Evolutionary conservation across 352 stramenopile genomes (phyloP).

Genomic region (Pythium dissotocum): DNA sequence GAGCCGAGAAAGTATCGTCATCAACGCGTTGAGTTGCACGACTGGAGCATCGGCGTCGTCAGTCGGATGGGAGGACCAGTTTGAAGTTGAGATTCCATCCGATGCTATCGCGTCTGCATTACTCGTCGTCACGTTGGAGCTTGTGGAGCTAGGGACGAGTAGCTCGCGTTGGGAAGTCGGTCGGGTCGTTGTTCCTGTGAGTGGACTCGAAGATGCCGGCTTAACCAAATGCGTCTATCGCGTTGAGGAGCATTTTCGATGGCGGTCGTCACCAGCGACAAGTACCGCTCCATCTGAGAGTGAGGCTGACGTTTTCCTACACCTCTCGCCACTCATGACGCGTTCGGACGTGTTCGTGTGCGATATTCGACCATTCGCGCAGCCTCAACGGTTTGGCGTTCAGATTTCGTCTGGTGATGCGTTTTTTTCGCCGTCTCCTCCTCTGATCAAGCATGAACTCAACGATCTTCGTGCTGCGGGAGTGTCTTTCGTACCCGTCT

Average conservation of each 20-base stretch:
- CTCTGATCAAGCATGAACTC: neutral
- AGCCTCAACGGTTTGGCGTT: constrained; percentile 42
- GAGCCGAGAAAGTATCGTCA: constrained; percentile 46
- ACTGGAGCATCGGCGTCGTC: constrained; percentile 14
- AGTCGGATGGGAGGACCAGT: constrained; percentile 69
- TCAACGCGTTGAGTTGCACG: constrained; percentile 29
- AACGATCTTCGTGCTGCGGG: neutral
- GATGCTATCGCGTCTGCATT: constrained; percentile 23
- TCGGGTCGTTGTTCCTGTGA: constrained; percentile 37
- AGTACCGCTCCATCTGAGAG: constrained; percentile 12
- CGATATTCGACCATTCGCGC: constrained; percentile 30
- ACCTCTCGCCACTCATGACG: constrained; percentile 58
- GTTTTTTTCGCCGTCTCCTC: constrained; percentile 41
- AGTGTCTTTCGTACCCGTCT: constrained; percentile 21
- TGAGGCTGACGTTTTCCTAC: constrained; percentile 61
- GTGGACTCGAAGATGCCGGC: constrained; percentile 41
- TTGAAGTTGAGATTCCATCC: constrained; percentile 48
- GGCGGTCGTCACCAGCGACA: constrained; percentile 5
- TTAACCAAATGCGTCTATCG: constrained; percentile 29
- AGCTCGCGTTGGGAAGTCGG: constrained; percentile 47
- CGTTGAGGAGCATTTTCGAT: constrained; percentile 62
- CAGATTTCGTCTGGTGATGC: constrained; percentile 69
- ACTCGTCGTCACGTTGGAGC: constrained; percentile 50
- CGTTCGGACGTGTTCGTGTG: constrained; percentile 43
- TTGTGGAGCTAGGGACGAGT: constrained; percentile 36